These are phyloP conservation scores for Auricularia sp. DNA, from an alignment of 768 basidiomycete genomes.

Conservation along the genomic window DNA sequence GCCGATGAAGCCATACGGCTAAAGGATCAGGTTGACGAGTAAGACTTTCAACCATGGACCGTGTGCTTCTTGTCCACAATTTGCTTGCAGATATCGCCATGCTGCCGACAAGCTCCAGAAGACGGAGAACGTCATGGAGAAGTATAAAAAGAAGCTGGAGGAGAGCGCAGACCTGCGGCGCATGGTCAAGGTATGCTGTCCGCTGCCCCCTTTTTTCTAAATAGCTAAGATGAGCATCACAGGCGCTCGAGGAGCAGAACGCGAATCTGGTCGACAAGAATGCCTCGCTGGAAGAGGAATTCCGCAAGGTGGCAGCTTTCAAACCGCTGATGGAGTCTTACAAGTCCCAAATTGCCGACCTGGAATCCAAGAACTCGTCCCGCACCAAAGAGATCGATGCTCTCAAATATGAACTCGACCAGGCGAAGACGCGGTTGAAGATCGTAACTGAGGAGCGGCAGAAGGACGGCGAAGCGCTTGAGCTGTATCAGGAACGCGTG, in stretches of 20 bases:
- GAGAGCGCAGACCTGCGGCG: constrained; percentile 63
- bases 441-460: constrained; percentile 58
- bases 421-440: constrained; percentile 57
- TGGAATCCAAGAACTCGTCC: constrained; percentile 60
- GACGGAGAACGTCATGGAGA: constrained; percentile 95
- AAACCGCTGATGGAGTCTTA: constrained; percentile 89
- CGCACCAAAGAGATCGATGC: constrained; percentile 64
- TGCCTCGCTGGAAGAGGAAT: constrained; percentile 85
- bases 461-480: constrained; percentile 75
- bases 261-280: constrained; percentile 85
- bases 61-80: too few relatives aligned
- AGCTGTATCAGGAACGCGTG: constrained; percentile 83
- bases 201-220: neutral
- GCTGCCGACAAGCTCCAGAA: constrained; percentile 87
- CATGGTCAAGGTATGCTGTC: constrained; percentile 25
- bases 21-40: constrained; percentile 96
- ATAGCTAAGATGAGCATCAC: neutral
- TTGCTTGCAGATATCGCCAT: constrained; percentile 62
- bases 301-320: constrained; percentile 73
- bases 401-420: constrained; percentile 67
- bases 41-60: constrained; percentile 17
- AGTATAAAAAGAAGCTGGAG: constrained; percentile 97
- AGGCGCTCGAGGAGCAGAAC: constrained; percentile 91
- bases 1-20: constrained; percentile 71
- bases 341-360: constrained; percentile 71